Evolutionary conservation across 371 early-diverging fungal genomes (phyloP), one percentile per base, ranked within the genome.

Genomic region (Mortierella polycephala): DNA sequence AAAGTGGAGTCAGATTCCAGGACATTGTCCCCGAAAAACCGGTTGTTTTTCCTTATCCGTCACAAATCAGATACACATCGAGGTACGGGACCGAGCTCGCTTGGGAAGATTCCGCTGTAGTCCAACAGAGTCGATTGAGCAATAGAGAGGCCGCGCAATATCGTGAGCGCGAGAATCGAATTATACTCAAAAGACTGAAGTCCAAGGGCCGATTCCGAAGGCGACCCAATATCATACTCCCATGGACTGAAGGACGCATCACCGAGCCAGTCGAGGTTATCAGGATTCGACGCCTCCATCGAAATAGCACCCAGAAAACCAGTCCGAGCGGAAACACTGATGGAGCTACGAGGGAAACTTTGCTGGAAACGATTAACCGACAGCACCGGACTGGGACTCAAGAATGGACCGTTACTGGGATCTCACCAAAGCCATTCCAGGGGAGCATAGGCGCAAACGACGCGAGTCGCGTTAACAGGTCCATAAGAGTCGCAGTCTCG

Each of bases 241-340:
- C 55, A 13, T 45, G 41, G 65, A 59, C 59, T 0, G 52, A 65
- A 5, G 61, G 46, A 20, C 71, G 71, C 10, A 51, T 5, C 9
- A 65, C 55, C 0, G 61, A 65, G 21, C 66, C 71, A 4, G 66
- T 66, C 0, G 66, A 71, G 23, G 71, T 71, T 7, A 66, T 62
- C 10, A 71, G 71, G 45, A 60, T 71, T 45, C 61, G 71, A 39
- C 50, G 71, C 3, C 46, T 47, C 16, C 60, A 64, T 30, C 52
- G 12, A 14, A 45, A 30, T 30, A 30, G 4, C 30, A 14, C 45
- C 52, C 68, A 21, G 51, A 40, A 16, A 21, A 13, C 16, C 10
- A 12, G 23, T 40, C 50, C 8, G 42, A 46, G 14, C 40, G 47
- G 21, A 1, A 5, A 11, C 47, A 11, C 47, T n/a, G 14, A n/a